These are phyloP conservation scores for Aspergillus udagawae DNA, from an alignment of 2,329 filamentous ascomycete species.

Conservation along the genomic window DNA sequence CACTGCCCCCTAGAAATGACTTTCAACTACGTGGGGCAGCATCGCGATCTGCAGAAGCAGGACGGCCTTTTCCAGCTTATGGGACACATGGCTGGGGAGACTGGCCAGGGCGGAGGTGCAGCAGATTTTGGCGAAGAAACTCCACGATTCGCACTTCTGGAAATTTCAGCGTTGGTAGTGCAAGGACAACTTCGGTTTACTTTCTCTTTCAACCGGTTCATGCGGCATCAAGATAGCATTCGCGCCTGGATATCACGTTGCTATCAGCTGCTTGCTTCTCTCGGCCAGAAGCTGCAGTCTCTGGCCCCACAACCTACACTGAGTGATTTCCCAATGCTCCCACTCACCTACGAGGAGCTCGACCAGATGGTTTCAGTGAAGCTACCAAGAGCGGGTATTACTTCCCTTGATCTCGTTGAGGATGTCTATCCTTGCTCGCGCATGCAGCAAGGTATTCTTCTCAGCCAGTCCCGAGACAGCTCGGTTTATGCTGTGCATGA, in stretches of 20 bases:
- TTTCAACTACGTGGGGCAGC: conserved; percentile 41
- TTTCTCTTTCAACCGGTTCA: conserved; percentile 49
- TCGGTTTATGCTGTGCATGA: conserved; percentile 37
- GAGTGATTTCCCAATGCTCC: conserved; percentile 45
- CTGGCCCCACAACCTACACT: conserved; percentile 31
- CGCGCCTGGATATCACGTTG: conserved; percentile 42
- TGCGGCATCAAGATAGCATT: conserved; percentile 45
- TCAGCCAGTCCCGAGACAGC: conserved; percentile 30
- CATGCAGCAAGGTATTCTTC: conserved; percentile 36
- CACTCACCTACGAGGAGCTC: conserved; percentile 41
- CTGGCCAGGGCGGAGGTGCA: conserved; percentile 42
- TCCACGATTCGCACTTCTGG: conserved; percentile 48
- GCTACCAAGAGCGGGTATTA: conserved; percentile 35
- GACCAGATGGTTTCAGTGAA: conserved; percentile 33
- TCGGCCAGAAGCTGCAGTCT: conserved; percentile 24
- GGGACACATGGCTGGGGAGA: conserved; percentile 45
- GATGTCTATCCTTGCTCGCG: conserved; percentile 40
- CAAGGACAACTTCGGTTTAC: conserved; percentile 46
- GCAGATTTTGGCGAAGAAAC: conserved; percentile 44
- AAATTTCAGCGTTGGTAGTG: conserved; percentile 50
- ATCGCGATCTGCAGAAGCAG: conserved; percentile 42
- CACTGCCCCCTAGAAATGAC: conserved; percentile 43
- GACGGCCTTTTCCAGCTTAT: conserved; percentile 44
- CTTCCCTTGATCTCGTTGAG: conserved; percentile 34
- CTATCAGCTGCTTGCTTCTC: conserved; percentile 26